Evolutionary conservation across 768 basidiomycete species (phyloP).

Genomic region (Russula abietina): DNA sequence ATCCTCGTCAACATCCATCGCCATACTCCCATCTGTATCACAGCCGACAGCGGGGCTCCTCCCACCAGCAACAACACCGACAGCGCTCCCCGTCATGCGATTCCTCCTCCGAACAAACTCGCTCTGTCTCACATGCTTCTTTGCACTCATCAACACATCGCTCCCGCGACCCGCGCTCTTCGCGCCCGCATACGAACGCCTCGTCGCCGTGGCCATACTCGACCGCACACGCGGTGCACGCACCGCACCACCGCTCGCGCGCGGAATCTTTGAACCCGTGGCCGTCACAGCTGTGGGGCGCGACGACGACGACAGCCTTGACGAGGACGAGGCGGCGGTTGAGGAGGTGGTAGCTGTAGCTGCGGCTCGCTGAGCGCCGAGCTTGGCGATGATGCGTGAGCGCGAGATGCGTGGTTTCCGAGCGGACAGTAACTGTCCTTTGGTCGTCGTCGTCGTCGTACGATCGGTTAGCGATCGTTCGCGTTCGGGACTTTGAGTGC

Average conservation of each 20-base stretch:
- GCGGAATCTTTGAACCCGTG: slow-evolving; percentile 14
- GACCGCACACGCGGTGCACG: slow-evolving; percentile 38
- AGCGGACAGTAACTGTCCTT: slow-evolving; percentile 33
- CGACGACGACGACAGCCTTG: background rate
- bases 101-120: slow-evolving; percentile 61
- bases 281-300: slow-evolving; percentile 17
- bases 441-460: slow-evolving; percentile 21
- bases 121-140: slow-evolving; percentile 70
- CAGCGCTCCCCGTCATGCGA: slow-evolving; percentile 28
- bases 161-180: slow-evolving; percentile 29
- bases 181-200: slow-evolving; percentile 33
- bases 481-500: slow-evolving; percentile 5
- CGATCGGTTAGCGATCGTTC: background rate
- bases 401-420: slow-evolving; percentile 76
- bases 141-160: slow-evolving; percentile 53
- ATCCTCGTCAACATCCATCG: slow-evolving; percentile 24
- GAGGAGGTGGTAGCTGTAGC: background rate
- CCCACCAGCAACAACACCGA: background rate
- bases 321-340: background rate
- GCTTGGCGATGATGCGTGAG: slow-evolving; percentile 69
- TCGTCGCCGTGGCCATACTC: slow-evolving; percentile 37
- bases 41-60: background rate
- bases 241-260: slow-evolving; percentile 9
- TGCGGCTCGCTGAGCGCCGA: slow-evolving; percentile 66
- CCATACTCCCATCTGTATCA: slow-evolving; percentile 12